Base-by-base conservation (phyloP, 495 filamentous ascomycete species). In the Immersiella caudata region DNA sequence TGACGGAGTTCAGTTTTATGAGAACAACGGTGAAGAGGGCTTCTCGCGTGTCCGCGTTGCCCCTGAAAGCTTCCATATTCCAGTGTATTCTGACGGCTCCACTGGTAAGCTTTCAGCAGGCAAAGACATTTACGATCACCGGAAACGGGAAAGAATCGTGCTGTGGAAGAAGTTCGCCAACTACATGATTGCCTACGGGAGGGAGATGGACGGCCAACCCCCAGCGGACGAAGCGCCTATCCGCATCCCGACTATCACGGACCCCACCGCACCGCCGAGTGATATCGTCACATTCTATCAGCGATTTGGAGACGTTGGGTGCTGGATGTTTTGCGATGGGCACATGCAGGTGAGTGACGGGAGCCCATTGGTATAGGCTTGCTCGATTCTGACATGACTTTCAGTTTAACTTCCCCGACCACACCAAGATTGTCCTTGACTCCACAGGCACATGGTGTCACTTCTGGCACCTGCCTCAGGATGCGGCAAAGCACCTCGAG, bases 321-420 rank as follows among this genome's bases (percentile, higher is more conserved):
- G 93, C 73, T 94, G 94, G 94, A 91, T 89, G 66, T 97, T 97
- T 67, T 86, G 85, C 36, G 92, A 97, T 75, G 93, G 93, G 0
- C 89, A 92, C 70, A 88, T 97, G 71, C 92, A 94, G 84, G 89
- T 90, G 74, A 59, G 69, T 57, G 11, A 46, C 35, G 65, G 26
- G 1, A 65, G 56, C 66, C 2, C 27, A 0, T 8, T 3, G 46
- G 22, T 26, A 49, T 35, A 7, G 51, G 11, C 58, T 1, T 18
- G 7, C n/a, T 61, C n/a, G 2, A 55, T 52, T n/a, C 62, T 67
- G 18, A 56, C 20, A 4, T 26, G 1, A 0, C 26, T 36, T 59
- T 54, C 73, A 95, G 86, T 91, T 97, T 79, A 97, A 99, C 78
- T 99, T 97, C 79, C 93, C 94, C 7, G 95, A 99, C 70, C 95